Percentiles rank a stretch among this genome's conserved stretches.
These are phyloP conservation scores for Puccinia horiana DNA, from an alignment of 1,284 basidiomycete species.

Conservation along the genomic window DNA sequence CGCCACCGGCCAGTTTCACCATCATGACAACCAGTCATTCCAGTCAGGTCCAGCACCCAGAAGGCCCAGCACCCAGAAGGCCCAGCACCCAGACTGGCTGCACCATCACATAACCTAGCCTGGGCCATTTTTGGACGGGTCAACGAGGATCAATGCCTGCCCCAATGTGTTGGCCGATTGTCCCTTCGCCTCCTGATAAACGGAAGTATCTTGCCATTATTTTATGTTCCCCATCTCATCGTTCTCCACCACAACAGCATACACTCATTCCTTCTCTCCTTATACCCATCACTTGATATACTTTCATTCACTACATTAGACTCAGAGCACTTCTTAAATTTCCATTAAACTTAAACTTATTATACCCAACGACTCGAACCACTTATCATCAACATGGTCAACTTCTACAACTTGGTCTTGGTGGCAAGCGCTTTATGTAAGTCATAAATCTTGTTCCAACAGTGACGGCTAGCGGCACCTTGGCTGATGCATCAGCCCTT, in stretches of 20 bases:
- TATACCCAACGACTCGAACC: too few relatives aligned
- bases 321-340: too few relatives aligned
- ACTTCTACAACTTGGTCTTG: neutral
- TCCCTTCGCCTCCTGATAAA: neutral
- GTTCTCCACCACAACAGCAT: neutral
- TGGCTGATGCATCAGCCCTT: neutral
- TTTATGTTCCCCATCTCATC: neutral
- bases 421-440: constrained; percentile 6
- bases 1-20: too few relatives aligned
- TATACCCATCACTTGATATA: neutral
- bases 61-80: neutral
- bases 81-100: neutral
- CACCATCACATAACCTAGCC: neutral
- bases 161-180: neutral
- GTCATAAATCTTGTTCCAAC: neutral
- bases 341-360: neutral
- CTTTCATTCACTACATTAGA: neutral
- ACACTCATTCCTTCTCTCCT: neutral
- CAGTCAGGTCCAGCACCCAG: neutral
- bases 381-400: constrained; percentile 1
- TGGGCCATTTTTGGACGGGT: neutral
- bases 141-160: neutral
- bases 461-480: neutral
- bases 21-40: neutral
- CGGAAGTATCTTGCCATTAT: too few relatives aligned